Conservation (phyloP, 2,329 filamentous ascomycete species). For the Ceratocystis smalleyi region DNA sequence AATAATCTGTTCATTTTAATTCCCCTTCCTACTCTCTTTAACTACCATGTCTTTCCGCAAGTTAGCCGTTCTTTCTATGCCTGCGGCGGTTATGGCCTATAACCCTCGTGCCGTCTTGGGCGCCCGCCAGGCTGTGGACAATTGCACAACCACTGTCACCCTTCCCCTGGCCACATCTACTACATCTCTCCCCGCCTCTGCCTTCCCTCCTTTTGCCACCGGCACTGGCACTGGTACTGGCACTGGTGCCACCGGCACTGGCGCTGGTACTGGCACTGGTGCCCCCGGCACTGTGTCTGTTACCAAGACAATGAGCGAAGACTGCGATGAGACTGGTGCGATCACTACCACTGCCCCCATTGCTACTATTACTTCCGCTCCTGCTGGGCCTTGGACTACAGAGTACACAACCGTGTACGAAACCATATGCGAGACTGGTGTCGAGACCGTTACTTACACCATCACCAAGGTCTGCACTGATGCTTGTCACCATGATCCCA, state of each 20-base stretch:
- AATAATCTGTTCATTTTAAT: not conserved
- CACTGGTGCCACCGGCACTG: not conserved
- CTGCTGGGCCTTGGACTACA: not conserved
- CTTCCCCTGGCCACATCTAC: not conserved
- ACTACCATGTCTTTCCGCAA: slow-evolving; percentile 12
- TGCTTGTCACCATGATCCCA: slow-evolving; percentile 3
- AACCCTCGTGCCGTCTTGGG: slow-evolving; percentile 10
- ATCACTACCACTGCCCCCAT: not conserved
- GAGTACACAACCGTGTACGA: slow-evolving; percentile 16
- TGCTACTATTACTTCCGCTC: not conserved
- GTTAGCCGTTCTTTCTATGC: slow-evolving; percentile 13
- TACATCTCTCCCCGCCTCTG: not conserved
- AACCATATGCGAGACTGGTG: slow-evolving; percentile 10
- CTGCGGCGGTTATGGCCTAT: slow-evolving; percentile 10
- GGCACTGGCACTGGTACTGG: not conserved
- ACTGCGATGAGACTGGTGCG: not conserved
- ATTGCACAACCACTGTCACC: slow-evolving; percentile 7
- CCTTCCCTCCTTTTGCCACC: not conserved
- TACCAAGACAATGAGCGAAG: not conserved
- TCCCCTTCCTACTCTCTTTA: not conserved
- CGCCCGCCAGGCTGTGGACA: slow-evolving; percentile 3
- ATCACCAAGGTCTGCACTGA: slow-evolving; percentile 16
- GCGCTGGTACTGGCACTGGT: not conserved
- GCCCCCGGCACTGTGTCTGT: not conserved
- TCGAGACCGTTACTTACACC: slow-evolving; percentile 15